phyloP scores from a whole-genome alignment of 495 filamentous ascomycete species.

The Xylaria cubensis region DNA sequence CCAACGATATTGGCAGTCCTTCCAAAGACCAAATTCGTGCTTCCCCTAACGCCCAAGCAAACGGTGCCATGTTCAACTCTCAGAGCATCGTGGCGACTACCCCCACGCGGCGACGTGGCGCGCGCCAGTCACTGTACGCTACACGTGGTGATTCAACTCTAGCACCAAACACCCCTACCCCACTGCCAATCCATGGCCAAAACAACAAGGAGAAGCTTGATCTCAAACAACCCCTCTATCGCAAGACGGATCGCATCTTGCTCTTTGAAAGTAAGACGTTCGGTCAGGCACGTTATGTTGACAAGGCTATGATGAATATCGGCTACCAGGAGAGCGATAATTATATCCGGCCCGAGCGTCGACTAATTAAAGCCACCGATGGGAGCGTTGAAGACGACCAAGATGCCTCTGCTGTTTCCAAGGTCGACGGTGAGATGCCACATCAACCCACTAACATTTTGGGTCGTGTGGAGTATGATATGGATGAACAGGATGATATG shows the following conservation, averaged over 20 bases:
- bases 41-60: slow-evolving; percentile 35
- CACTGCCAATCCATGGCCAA: slow-evolving; percentile 60
- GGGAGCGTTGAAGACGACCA: slow-evolving; percentile 82
- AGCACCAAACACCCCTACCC: slow-evolving; percentile 53
- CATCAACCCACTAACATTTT: slow-evolving; percentile 51
- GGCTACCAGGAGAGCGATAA: slow-evolving; percentile 95
- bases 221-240: slow-evolving; percentile 63
- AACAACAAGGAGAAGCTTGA: slow-evolving; percentile 66
- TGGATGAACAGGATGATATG: slow-evolving; percentile 98
- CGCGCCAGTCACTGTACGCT: slow-evolving; percentile 57
- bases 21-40: slow-evolving; percentile 45
- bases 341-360: slow-evolving; percentile 77
- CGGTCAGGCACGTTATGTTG: slow-evolving; percentile 68
- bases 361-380: slow-evolving; percentile 77
- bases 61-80: slow-evolving; percentile 26
- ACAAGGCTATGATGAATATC: slow-evolving; percentile 89
- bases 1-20: slow-evolving; percentile 47
- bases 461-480: slow-evolving; percentile 94
- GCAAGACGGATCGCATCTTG: slow-evolving; percentile 60
- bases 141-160: slow-evolving; percentile 47
- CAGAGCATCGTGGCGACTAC: slow-evolving; percentile 42
- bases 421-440: slow-evolving; percentile 64
- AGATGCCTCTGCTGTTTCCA: slow-evolving; percentile 65
- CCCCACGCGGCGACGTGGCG: slow-evolving; percentile 53
- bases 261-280: slow-evolving; percentile 63